These are phyloP conservation scores for Aspergillus homomorphus DNA, from an alignment of 495 filamentous ascomycete genomes.

Conservation along the genomic window DNA sequence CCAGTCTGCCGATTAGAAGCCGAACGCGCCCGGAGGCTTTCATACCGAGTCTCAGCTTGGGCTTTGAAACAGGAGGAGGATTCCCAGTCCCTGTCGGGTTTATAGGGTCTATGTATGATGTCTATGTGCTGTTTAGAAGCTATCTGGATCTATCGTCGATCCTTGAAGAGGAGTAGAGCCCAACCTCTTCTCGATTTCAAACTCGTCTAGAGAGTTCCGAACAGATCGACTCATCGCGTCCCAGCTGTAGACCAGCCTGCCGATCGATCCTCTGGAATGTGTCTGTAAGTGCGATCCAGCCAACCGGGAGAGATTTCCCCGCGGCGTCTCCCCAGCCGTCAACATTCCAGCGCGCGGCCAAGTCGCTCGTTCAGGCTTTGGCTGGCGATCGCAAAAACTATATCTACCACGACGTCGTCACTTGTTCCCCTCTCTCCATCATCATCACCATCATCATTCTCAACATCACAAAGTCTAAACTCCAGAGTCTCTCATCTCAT, in stretches of 20 bases:
- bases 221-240: not conserved
- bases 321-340: not conserved
- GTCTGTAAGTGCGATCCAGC: not conserved
- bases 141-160: not conserved
- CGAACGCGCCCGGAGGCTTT: no score
- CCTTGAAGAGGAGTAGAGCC: not conserved
- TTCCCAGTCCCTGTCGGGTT: not conserved
- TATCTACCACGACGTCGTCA: constrained; percentile 5
- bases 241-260: not conserved
- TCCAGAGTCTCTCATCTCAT: not conserved
- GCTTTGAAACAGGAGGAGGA: not conserved
- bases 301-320: not conserved
- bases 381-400: not conserved
- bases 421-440: not conserved
- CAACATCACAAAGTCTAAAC: not conserved
- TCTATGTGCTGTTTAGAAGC: not conserved
- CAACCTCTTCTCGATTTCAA: not conserved
- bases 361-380: not conserved
- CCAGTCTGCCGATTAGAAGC: not conserved
- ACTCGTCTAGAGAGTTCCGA: not conserved
- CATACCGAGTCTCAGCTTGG: not conserved
- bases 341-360: constrained; percentile 16
- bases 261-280: not conserved
- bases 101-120: not conserved
- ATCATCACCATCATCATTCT: not conserved